Evolutionary conservation across 306 rosid species (phyloP), one percentile per base, ranked within the genome.

Genomic region (Argentina anserina): DNA sequence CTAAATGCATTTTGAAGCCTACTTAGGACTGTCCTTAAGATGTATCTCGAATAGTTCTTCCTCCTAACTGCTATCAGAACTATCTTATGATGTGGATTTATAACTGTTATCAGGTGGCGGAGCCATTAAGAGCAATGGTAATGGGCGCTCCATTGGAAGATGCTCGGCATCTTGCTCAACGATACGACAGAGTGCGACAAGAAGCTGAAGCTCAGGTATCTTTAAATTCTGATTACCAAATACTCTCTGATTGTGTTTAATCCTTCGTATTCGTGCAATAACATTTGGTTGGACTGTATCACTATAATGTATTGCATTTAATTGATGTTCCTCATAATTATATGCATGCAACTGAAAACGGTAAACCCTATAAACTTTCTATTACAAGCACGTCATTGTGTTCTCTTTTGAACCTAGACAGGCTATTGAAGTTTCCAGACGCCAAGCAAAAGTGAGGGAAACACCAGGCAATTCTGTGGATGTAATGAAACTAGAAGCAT

Each of bases 81-180:
- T 71, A 50, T 37, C 6, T 4, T 25, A 37, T 6, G 20, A 66
- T 70, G 69, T 69, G 34, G 69, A 52, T 41, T 78, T 68, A 72
- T 72, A 78, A 58, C 59, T 43, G 26, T 46, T 41, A 41, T 46
- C 81, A 92, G 97, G 93, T 92, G 67, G 97, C 94, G 34, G 96
- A 92, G 86, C 97, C 97, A 80, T 81, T 92, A 72, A 83, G 96
- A 85, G 96, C 97, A 43, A 89, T 92, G 97, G 94, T 92, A 63
- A 85, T 85, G 92, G 97, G 97, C 49, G 86, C 97, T 74, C 96
- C 97, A 28, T 82, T 92, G 84, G 97, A 92, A 81, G 97, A 92
- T 84, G 97, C 97, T 73, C 85, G 97, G 63, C 92, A 90, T 88
- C 96, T 92, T 74, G 96, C 96, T 80, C 97, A 92, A 78, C 97